Evolutionary conservation across 768 basidiomycete species (phyloP).

Genomic region (Leucosporidium scottii): DNA sequence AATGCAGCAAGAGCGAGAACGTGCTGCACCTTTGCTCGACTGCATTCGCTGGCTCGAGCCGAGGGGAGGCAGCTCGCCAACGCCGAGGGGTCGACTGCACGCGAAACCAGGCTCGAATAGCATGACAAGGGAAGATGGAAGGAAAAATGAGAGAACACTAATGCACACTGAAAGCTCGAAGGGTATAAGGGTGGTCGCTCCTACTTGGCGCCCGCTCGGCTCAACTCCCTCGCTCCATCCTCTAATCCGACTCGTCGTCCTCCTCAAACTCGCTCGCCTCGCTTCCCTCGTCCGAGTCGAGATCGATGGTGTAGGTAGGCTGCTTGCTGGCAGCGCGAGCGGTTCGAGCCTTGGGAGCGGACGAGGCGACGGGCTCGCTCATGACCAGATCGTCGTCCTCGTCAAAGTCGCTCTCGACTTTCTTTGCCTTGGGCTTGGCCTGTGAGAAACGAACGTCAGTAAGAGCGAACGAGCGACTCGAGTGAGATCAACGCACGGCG

Average conservation of each 20-base stretch:
- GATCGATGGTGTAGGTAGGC: neutral
- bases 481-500: neutral
- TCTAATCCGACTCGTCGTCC: neutral
- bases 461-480: fast-evolving
- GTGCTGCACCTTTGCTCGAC: too few species aligned
- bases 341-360: neutral
- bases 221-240: neutral
- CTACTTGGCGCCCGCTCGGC: neutral
- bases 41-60: too few species aligned
- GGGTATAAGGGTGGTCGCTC: too few species aligned
- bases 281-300: neutral
- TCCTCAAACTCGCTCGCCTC: neutral
- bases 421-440: conserved; percentile 1
- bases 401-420: neutral
- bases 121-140: too few species aligned
- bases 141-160: too few species aligned
- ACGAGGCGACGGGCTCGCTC: neutral
- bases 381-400: neutral
- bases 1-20: too few species aligned
- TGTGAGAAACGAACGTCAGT: neutral
- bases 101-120: too few species aligned
- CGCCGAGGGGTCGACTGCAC: too few species aligned
- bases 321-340: neutral
- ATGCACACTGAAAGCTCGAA: too few species aligned
- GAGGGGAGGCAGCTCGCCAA: too few species aligned